Percentiles rank a stretch among this genome's conserved stretches.
These are phyloP conservation scores for Handroanthus guayacan DNA, from an alignment of 257 asterid species.

Conservation along the genomic window DNA sequence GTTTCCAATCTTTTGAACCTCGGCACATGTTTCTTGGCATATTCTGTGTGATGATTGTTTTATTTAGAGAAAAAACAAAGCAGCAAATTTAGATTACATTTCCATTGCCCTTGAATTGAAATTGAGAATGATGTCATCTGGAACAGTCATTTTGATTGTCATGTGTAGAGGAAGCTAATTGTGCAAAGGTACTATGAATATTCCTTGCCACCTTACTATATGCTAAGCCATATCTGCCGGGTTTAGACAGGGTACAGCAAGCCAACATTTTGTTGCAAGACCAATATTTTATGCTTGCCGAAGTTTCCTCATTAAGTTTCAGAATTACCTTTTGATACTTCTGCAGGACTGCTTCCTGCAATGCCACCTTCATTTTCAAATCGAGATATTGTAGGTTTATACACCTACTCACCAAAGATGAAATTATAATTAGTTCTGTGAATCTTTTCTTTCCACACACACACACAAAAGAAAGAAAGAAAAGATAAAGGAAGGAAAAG, in stretches of 20 bases:
- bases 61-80: constrained; percentile 22
- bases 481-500: too few species aligned
- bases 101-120: constrained; percentile 28
- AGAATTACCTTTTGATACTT: constrained; percentile 80
- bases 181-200: neutral
- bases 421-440: constrained; percentile 25
- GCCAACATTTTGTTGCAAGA: constrained; percentile 5
- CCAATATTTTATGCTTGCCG: constrained; percentile 3
- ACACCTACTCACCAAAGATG: constrained; percentile 60
- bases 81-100: constrained; percentile 11
- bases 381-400: constrained; percentile 80
- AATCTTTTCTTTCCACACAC: neutral
- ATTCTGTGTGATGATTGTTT: neutral
- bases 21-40: constrained; percentile 28
- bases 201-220: constrained; percentile 26
- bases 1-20: constrained; percentile 9
- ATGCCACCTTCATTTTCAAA: constrained; percentile 89
- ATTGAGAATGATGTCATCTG: neutral
- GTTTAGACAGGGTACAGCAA: constrained; percentile 25
- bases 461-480: too few species aligned
- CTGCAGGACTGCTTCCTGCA: constrained; percentile 81
- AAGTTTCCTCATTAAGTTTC: constrained; percentile 32
- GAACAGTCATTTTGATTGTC: constrained; percentile 21
- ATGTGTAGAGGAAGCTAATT: neutral
- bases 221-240: neutral